phyloP scores from a whole-genome alignment of 495 filamentous ascomycete species.

The Venustampulla echinocandica region DNA sequence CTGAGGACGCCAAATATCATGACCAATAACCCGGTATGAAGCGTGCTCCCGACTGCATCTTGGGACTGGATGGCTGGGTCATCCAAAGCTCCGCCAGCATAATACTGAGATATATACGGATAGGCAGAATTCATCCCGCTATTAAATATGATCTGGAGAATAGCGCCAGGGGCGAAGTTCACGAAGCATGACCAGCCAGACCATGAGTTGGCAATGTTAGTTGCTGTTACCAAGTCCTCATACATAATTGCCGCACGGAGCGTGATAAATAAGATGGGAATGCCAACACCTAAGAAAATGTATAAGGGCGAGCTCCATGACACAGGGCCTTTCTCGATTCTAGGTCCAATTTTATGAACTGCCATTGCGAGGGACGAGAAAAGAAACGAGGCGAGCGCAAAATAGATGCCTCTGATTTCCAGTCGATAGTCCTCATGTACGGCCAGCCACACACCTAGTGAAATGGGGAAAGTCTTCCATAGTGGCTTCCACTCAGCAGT shows the following conservation, averaged over 20 bases:
- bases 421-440: conserved; percentile 15
- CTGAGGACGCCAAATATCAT: conserved; percentile 9
- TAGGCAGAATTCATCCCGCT: conserved; percentile 11
- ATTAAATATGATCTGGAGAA: conserved; percentile 8
- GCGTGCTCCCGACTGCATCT: conserved; percentile 8
- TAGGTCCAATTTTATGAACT: conserved; percentile 12
- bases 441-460: neutral
- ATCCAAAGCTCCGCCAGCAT: conserved; percentile 13
- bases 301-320: conserved; percentile 14
- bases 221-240: conserved; percentile 10
- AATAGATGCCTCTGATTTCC: conserved; percentile 1
- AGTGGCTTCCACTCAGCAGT: neutral
- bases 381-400: conserved; percentile 1
- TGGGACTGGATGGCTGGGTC: conserved; percentile 2
- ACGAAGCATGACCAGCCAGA: neutral
- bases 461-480: conserved; percentile 4
- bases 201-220: conserved; percentile 10
- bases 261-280: conserved; percentile 13
- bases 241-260: conserved; percentile 10
- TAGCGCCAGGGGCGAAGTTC: conserved; percentile 6
- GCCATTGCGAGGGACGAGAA: conserved; percentile 12
- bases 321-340: conserved; percentile 9
- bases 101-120: conserved; percentile 9
- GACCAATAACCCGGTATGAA: conserved; percentile 17
- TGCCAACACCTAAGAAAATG: conserved; percentile 12